Percentiles rank a stretch among this genome's conserved stretches.
phyloP scores from a whole-genome alignment of 352 stramenopile genomes.

The Pythium rishiriense region DNA sequence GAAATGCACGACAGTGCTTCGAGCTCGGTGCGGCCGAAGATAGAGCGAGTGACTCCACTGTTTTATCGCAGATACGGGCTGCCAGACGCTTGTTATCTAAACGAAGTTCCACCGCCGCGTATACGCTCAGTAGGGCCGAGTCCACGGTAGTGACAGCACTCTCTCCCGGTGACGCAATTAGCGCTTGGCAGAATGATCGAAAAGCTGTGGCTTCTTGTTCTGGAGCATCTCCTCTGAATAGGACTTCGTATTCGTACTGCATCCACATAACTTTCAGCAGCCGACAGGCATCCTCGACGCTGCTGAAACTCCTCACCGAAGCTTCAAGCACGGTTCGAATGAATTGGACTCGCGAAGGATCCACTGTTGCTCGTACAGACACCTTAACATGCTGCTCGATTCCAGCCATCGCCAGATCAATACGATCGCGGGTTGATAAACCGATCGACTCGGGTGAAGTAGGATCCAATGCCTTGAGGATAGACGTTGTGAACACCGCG shows the following conservation, averaged over 20 bases:
- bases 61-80: slow-evolving; percentile 55
- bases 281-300: slow-evolving; percentile 26
- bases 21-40: not conserved
- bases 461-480: slow-evolving; percentile 46
- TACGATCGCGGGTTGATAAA: slow-evolving; percentile 7
- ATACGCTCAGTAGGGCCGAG: slow-evolving; percentile 23
- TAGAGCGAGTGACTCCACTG: slow-evolving; percentile 22
- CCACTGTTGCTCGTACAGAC: not conserved
- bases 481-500: slow-evolving; percentile 24
- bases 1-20: slow-evolving; percentile 29
- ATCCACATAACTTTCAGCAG: slow-evolving; percentile 46
- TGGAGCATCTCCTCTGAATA: not conserved
- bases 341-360: slow-evolving; percentile 24
- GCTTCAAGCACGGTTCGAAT: slow-evolving; percentile 22
- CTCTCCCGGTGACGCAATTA: slow-evolving; percentile 3
- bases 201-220: not conserved
- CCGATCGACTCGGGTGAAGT: slow-evolving; percentile 5
- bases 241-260: slow-evolving; percentile 20
- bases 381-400: slow-evolving; percentile 2
- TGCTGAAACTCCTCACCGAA: not conserved
- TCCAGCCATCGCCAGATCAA: slow-evolving; percentile 5
- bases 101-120: slow-evolving; percentile 52
- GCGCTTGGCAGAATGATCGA: slow-evolving; percentile 21
- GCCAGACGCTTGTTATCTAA: slow-evolving; percentile 48
- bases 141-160: not conserved